A percentile compares a stretch with the other conserved stretches of the same genome.
Evolutionary conservation across 1,284 basidiomycete genomes (phyloP).

Genomic region (Gomphus bonarii): DNA sequence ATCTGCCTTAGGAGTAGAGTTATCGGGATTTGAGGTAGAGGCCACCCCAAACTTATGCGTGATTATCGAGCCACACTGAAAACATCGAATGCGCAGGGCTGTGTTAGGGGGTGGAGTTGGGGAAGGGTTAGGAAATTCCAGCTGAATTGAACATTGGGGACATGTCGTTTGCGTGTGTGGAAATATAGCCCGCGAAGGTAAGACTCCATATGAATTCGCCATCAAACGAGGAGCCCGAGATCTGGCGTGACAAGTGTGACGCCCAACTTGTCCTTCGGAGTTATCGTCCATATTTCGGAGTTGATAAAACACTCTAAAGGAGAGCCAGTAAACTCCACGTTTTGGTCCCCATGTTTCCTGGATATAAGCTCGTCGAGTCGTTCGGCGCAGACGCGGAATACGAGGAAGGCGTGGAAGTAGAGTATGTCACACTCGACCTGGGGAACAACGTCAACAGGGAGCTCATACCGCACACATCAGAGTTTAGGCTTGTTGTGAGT

Average conservation of each 20-base stretch:
- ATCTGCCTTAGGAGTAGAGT: slow-evolving; percentile 8
- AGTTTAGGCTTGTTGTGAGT: slow-evolving; percentile 64
- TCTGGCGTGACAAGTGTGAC: background rate
- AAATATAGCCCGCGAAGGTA: slow-evolving; percentile 50
- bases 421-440: slow-evolving; percentile 63
- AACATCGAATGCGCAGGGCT: slow-evolving; percentile 62
- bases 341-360: slow-evolving; percentile 23
- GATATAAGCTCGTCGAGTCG: slow-evolving; percentile 49
- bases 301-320: too few species aligned
- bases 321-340: too few species aligned
- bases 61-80: slow-evolving; percentile 46
- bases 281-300: too few species aligned
- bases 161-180: slow-evolving; percentile 55
- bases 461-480: slow-evolving; percentile 53
- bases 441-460: slow-evolving; percentile 55
- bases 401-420: slow-evolving; percentile 49
- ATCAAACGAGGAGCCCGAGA: background rate
- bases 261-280: background rate
- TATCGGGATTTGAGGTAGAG: slow-evolving; percentile 16
- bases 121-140: slow-evolving; percentile 70
- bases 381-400: slow-evolving; percentile 51
- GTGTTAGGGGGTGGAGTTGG: slow-evolving; percentile 56
- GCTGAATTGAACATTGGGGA: slow-evolving; percentile 43
- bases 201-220: slow-evolving; percentile 14
- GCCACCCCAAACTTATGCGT: slow-evolving; percentile 29